Evolutionary conservation across 305 asterid genomes (phyloP), one percentile per base, ranked within the genome.

Genomic region (Fraxinus ornus): DNA sequence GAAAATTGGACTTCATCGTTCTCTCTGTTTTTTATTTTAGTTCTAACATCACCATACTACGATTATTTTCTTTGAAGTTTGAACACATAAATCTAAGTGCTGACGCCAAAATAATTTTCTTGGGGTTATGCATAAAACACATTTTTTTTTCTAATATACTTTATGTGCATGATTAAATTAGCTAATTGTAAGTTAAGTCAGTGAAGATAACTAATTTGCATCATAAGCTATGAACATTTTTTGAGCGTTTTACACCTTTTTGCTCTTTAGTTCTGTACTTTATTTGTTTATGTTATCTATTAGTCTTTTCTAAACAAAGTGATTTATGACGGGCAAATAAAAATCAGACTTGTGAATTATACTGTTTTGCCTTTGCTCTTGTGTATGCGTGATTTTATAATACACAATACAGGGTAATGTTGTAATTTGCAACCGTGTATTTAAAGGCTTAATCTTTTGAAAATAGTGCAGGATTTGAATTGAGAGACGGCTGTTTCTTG

Each of bases 391-490:
- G 28, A 35, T 26, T 57, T 64, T 81, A n/a, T 60, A 22, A 10
- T 22, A 32, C 55, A 15, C 47, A 32, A 21, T 79, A 70, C 52
- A 15, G 68, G 60, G 68, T 8, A 35, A 70, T 44, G 73, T 75
- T 62, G 71, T 8, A 32, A 15, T 71, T 55, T 3, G 19, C 12
- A 17, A 22, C 36, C 32, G 35, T 76, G 62, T 78, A 30, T 30
- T 60, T 52, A 41, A 39, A 75, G 78, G 83, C 75, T 82, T 83
- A 30, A 44, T 55, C 44, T 75, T 70, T 60, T 36, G 80, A 60
- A 62, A 76, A 78, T 75, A 75, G 1, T 87, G 89, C 90, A 88
- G 94, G 91, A 84, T 76, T 71, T 85, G 33, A 79, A 75, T 80
- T 83, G 86, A 89, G 84, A 78, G 78, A 60, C 75, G 0, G 36